Conservation (phyloP, 768 basidiomycete species). For the Leccinum olivaceopallidum region DNA sequence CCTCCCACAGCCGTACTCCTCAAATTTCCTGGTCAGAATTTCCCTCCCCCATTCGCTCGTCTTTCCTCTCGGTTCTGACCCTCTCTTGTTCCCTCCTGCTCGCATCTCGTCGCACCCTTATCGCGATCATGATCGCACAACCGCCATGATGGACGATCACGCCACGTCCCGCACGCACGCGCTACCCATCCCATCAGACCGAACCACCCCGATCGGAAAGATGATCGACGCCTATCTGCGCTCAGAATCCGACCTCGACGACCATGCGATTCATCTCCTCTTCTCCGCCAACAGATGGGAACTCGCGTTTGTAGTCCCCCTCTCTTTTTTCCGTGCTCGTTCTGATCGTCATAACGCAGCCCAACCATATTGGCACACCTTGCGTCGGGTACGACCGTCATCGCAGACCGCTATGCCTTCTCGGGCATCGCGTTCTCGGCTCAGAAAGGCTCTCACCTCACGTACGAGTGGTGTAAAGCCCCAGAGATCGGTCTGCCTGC, state of each 20-base stretch:
- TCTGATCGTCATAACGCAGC: constrained; percentile 33
- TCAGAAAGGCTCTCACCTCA: constrained; percentile 41
- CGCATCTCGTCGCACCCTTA: neutral
- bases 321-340: neutral
- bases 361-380: constrained; percentile 62
- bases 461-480: constrained; percentile 80
- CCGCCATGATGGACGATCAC: neutral
- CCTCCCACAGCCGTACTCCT: constrained; percentile 48
- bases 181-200: constrained; percentile 50
- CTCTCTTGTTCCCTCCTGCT: neutral
- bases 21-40: constrained; percentile 84
- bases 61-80: neutral
- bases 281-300: constrained; percentile 99
- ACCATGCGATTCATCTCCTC: constrained; percentile 87
- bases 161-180: neutral
- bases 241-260: constrained; percentile 83
- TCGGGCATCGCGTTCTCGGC: constrained; percentile 92
- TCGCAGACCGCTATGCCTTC: constrained; percentile 96
- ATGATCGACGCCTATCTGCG: constrained; percentile 94
- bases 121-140: neutral
- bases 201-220: constrained; percentile 86
- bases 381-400: constrained; percentile 62
- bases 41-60: neutral
- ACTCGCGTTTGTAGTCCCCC: constrained; percentile 58
- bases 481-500: constrained; percentile 88